These are phyloP conservation scores for Chenopodium album DNA, from an alignment of 148 eudicot genomes.

Conservation along the genomic window DNA sequence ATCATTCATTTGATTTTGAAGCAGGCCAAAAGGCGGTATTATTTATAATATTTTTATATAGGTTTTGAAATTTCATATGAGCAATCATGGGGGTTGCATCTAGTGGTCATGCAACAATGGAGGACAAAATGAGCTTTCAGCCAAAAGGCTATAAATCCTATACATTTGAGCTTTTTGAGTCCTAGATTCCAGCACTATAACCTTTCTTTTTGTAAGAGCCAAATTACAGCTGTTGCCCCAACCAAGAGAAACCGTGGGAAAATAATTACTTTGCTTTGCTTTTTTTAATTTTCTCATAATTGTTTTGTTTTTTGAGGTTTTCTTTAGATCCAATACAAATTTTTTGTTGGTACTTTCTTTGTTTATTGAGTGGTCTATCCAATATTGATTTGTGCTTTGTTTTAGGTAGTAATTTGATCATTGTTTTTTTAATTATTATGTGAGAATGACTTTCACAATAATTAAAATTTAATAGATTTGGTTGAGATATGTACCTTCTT, in stretches of 20 bases:
- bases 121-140: conserved; percentile 41
- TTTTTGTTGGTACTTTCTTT: conserved; percentile 1
- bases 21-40: conserved; percentile 7
- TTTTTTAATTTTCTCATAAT: not conserved
- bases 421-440: no score
- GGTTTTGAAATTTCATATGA: conserved; percentile 19
- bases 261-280: conserved; percentile 2
- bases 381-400: conserved; percentile 8
- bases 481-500: conserved; percentile 20
- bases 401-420: no score
- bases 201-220: conserved; percentile 13
- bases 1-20: conserved; percentile 18
- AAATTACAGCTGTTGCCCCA: conserved; percentile 18
- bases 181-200: conserved; percentile 37
- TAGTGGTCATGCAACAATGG: conserved; percentile 35
- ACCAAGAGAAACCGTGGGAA: conserved; percentile 25
- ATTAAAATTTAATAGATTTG: conserved; percentile 8
- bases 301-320: not conserved
- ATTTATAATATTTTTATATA: not conserved
- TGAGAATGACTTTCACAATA: not conserved
- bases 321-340: not conserved
- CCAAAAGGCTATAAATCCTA: conserved; percentile 33
- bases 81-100: conserved; percentile 30
- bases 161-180: conserved; percentile 18
- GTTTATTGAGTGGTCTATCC: conserved; percentile 7